These are phyloP conservation scores for Orbilia oligospora DNA, from an alignment of 2,329 filamentous ascomycete species.

Conservation along the genomic window DNA sequence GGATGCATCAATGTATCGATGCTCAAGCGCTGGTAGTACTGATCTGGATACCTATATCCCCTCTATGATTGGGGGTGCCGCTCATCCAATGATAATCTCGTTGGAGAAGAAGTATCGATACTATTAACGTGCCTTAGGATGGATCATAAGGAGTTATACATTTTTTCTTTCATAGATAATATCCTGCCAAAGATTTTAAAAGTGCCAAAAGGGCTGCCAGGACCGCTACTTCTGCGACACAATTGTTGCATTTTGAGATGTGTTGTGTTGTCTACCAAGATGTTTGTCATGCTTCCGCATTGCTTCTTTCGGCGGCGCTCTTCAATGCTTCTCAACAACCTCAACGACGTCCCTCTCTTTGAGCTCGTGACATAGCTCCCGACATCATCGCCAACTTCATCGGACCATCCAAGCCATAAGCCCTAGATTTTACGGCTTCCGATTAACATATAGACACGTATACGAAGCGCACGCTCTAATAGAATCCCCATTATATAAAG, in stretches of 20 bases:
- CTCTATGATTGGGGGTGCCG: too few species aligned
- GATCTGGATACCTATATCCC: too few species aligned
- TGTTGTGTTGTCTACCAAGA: slow-evolving; percentile 20
- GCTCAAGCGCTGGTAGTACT: background rate
- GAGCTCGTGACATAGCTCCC: slow-evolving; percentile 58
- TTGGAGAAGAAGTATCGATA: background rate
- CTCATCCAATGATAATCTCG: too few species aligned
- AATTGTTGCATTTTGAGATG: slow-evolving; percentile 49
- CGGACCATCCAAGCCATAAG: background rate
- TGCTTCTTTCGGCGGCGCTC: slow-evolving; percentile 24
- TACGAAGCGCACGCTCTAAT: background rate
- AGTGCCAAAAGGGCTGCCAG: background rate
- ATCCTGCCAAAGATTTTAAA: too few species aligned
- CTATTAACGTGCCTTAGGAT: background rate
- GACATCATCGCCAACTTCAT: slow-evolving; percentile 44
- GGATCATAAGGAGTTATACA: background rate
- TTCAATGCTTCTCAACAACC: slow-evolving; percentile 37
- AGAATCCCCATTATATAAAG: background rate
- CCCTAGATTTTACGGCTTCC: background rate
- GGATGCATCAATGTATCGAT: background rate
- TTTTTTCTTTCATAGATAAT: background rate
- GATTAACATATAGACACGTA: background rate
- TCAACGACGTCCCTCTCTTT: slow-evolving; percentile 45
- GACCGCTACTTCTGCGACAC: slow-evolving; percentile 24
- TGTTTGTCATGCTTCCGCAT: slow-evolving; percentile 37